A percentile compares a stretch with the other conserved stretches of the same genome.
Evolutionary conservation across 257 asterid species (phyloP).

Genomic region (Eustoma russellianum): DNA sequence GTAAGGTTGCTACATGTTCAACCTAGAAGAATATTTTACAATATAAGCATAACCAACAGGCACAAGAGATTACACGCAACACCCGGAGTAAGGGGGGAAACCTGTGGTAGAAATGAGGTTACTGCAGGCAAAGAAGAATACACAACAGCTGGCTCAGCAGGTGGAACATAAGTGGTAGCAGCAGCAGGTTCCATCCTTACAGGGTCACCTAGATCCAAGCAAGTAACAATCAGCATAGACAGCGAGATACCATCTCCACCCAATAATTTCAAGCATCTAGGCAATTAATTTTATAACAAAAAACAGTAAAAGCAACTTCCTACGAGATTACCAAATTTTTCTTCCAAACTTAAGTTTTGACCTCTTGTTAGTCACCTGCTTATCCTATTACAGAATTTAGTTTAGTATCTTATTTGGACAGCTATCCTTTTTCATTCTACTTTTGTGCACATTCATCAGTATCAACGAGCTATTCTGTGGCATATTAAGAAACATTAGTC

Average conservation of each 20-base stretch:
- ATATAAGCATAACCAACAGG: constrained; percentile 9
- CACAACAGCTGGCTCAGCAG: constrained; percentile 43
- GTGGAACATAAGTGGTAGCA: constrained; percentile 44
- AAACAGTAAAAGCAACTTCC: too few species aligned
- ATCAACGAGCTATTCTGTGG: too few species aligned
- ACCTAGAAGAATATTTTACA: constrained; percentile 31
- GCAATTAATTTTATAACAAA: too few species aligned
- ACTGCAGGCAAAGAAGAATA: constrained; percentile 52
- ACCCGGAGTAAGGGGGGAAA: constrained; percentile 18
- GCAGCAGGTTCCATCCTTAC: constrained; percentile 41
- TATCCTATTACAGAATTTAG: too few species aligned
- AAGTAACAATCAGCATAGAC: constrained; percentile 18
- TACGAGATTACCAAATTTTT: too few species aligned
- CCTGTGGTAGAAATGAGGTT: constrained; percentile 58
- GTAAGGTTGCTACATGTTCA: constrained; percentile 50
- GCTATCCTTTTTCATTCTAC: too few species aligned
- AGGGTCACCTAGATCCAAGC: constrained; percentile 37
- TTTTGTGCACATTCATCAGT: too few species aligned
- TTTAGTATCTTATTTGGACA: too few species aligned
- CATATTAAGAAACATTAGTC: too few species aligned
- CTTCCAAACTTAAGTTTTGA: too few species aligned
- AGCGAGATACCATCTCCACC: background rate
- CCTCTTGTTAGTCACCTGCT: too few species aligned
- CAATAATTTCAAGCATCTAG: background rate
- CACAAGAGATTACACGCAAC: constrained; percentile 6